Evolutionary conservation across 2,329 filamentous ascomycete genomes (phyloP).

Genomic region (Xylaria digitata): DNA sequence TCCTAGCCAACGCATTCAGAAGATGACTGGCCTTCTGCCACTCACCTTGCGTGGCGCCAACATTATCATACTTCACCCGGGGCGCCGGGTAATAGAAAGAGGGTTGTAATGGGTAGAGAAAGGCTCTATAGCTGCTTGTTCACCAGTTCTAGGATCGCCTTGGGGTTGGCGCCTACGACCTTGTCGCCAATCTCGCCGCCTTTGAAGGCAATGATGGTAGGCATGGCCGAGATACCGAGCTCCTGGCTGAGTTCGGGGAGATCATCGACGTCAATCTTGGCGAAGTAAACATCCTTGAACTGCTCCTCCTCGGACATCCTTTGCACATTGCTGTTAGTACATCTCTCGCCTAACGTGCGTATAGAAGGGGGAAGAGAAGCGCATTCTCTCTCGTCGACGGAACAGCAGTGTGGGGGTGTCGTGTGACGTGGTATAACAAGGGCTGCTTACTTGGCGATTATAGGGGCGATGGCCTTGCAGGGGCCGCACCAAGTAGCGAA

Average conservation of each 20-base stretch:
- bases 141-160: conserved; percentile 66
- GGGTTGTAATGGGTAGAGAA: background rate
- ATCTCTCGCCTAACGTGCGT: background rate
- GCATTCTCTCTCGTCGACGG: background rate
- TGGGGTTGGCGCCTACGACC: conserved; percentile 84
- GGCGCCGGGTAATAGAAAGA: background rate
- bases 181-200: conserved; percentile 77
- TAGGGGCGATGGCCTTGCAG: conserved; percentile 89
- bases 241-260: conserved; percentile 79
- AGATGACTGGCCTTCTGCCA: background rate
- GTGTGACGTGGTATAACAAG: background rate
- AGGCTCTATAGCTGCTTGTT: conserved; percentile 40
- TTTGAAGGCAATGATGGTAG: conserved; percentile 89
- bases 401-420: background rate
- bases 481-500: conserved; percentile 94
- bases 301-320: conserved; percentile 69
- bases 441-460: conserved; percentile 70
- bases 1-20: background rate
- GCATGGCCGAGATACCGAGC: conserved; percentile 89
- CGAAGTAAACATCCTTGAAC: conserved; percentile 75
- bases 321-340: conserved; percentile 31
- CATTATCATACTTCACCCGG: background rate
- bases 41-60: background rate
- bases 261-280: conserved; percentile 92
- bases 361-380: background rate